Evolutionary conservation across 257 asterid species (phyloP).

Genomic region (Catharanthus roseus): DNA sequence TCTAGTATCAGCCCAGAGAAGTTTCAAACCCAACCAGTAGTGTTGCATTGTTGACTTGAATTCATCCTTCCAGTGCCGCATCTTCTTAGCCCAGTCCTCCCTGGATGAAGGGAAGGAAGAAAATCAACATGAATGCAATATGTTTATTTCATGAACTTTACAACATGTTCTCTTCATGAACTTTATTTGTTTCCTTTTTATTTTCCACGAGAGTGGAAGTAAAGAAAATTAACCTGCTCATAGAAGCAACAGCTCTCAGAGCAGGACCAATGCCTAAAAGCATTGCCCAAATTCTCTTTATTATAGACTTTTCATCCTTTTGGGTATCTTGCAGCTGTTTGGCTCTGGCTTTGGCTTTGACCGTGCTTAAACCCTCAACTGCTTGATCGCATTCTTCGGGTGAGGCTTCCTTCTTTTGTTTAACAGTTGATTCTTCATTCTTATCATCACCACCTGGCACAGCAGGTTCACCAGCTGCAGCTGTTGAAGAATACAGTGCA

Average conservation of each 20-base stretch:
- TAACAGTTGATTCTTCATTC: slow-evolving; percentile 46
- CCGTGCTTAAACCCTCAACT: slow-evolving; percentile 84
- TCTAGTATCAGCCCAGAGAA: slow-evolving; percentile 91
- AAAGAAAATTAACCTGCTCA: slow-evolving; percentile 70
- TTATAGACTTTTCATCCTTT: slow-evolving; percentile 42
- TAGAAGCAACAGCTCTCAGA: slow-evolving; percentile 77
- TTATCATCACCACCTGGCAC: slow-evolving; percentile 41
- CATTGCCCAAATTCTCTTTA: slow-evolving; percentile 71
- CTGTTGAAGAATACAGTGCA: slow-evolving; percentile 52
- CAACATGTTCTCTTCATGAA: background rate
- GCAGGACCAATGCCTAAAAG: slow-evolving; percentile 94
- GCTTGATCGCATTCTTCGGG: slow-evolving; percentile 99
- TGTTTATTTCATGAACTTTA: background rate
- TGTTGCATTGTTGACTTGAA: slow-evolving; percentile 73
- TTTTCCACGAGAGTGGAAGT: background rate
- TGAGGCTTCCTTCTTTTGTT: slow-evolving; percentile 86
- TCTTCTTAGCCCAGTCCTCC: slow-evolving; percentile 81
- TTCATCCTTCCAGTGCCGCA: slow-evolving; percentile 79
- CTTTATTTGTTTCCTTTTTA: background rate
- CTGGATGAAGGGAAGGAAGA: slow-evolving; percentile 29
- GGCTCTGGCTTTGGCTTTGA: slow-evolving; percentile 86
- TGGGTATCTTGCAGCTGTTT: slow-evolving; percentile 79
- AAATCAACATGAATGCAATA: slow-evolving; percentile 13
- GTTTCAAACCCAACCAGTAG: slow-evolving; percentile 84
- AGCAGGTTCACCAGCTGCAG: slow-evolving; percentile 59